Conservation (phyloP, 1,139 yeast genomes). For the Diutina sp. region DNA sequence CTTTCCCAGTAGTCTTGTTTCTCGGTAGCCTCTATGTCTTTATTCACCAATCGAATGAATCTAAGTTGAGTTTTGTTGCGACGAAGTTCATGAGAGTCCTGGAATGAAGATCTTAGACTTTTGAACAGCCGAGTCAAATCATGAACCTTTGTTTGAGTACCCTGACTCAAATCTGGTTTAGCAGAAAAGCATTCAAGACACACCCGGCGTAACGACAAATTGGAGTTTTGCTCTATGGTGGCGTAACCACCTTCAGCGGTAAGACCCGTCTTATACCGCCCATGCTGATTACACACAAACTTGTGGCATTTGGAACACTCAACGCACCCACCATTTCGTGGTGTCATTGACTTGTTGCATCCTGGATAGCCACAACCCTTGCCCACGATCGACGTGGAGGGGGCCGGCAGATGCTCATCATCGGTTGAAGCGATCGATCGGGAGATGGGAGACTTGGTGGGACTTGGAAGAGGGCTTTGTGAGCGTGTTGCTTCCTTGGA, state of each 20-base stretch:
- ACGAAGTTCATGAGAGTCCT: neutral
- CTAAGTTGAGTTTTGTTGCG: neutral
- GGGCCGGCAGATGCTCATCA: neutral
- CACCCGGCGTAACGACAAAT: neutral
- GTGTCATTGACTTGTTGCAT: neutral
- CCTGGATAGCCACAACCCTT: neutral
- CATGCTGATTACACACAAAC: neutral
- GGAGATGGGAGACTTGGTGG: neutral
- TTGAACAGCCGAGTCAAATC: neutral
- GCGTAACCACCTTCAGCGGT: neutral
- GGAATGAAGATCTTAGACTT: neutral
- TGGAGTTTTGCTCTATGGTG: neutral
- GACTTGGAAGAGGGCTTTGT: neutral
- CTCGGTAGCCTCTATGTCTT: neutral
- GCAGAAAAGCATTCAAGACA: neutral
- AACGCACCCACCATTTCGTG: neutral
- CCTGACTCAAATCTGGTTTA: neutral
- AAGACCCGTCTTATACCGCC: neutral
- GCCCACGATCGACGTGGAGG: neutral
- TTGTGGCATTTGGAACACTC: neutral
- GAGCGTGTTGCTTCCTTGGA: neutral
- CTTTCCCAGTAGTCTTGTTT: conserved; percentile 41
- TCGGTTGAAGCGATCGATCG: neutral
- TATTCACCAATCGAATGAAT: neutral
- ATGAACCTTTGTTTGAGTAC: neutral